A percentile compares a stretch with the other conserved stretches of the same genome.
These are phyloP conservation scores for Hypsizygus ulmarius DNA, from an alignment of 1,284 basidiomycete species.

Conservation along the genomic window DNA sequence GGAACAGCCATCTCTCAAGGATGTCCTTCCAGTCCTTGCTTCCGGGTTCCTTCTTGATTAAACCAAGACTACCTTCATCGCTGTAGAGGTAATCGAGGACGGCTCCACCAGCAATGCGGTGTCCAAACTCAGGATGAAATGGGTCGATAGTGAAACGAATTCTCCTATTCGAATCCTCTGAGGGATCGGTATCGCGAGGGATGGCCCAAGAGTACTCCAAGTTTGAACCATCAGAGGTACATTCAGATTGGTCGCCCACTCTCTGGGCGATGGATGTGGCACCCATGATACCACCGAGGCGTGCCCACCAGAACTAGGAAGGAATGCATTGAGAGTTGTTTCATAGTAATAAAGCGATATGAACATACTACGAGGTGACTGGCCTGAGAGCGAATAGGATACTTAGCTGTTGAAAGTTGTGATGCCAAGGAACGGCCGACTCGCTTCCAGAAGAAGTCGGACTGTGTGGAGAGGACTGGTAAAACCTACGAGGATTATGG, in stretches of 20 bases:
- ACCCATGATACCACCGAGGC: constrained; percentile 20
- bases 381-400: constrained; percentile 17
- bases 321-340: not conserved
- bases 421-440: constrained; percentile 13
- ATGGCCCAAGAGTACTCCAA: constrained; percentile 18
- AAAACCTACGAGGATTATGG: constrained; percentile 6
- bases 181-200: constrained; percentile 15
- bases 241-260: constrained; percentile 10
- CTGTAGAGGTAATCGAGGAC: constrained; percentile 15
- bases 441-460: constrained; percentile 16
- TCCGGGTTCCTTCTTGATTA: constrained; percentile 15
- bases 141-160: constrained; percentile 19
- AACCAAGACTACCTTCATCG: constrained; percentile 11
- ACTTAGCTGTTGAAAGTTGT: constrained; percentile 17
- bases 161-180: constrained; percentile 11
- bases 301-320: constrained; percentile 19
- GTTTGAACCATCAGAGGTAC: constrained; percentile 17
- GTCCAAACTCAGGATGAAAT: constrained; percentile 16
- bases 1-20: constrained; percentile 18
- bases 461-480: constrained; percentile 16
- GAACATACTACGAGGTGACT: constrained; percentile 15
- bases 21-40: constrained; percentile 18
- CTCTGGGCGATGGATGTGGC: constrained; percentile 11
- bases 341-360: not conserved
- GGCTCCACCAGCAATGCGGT: constrained; percentile 18